A percentile compares a stretch with the other conserved stretches of the same genome.
Evolutionary conservation across 2,329 filamentous ascomycete genomes (phyloP).

Genomic region (Botrytis paeoniae): DNA sequence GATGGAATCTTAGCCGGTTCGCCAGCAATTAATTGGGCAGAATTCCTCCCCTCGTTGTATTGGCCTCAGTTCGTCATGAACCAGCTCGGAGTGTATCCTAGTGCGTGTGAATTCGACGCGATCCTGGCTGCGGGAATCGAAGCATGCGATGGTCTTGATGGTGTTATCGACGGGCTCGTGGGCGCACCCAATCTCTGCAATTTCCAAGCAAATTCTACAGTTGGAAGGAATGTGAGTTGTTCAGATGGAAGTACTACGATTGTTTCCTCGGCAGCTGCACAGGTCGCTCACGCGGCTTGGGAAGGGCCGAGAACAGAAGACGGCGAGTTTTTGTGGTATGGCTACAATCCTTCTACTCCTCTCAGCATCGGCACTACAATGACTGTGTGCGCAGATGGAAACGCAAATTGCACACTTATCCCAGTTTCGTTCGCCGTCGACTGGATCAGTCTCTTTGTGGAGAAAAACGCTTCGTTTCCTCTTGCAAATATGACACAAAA

Average conservation of each 20-base stretch:
- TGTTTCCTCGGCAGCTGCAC: background rate
- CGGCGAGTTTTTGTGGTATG: constrained; percentile 11
- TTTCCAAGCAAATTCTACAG: constrained; percentile 21
- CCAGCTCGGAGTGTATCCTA: background rate
- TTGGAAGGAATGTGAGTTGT: background rate
- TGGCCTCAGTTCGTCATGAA: constrained; percentile 20
- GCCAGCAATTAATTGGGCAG: constrained; percentile 38
- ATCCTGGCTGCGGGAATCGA: constrained; percentile 40
- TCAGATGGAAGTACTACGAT: background rate
- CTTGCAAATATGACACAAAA: too few species aligned
- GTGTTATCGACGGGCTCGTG: constrained; percentile 46
- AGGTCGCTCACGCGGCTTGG: constrained; percentile 4
- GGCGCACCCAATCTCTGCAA: constrained; percentile 40
- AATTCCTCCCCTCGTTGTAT: background rate
- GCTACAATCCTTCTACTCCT: background rate
- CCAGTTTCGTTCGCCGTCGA: constrained; percentile 37
- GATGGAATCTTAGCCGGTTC: constrained; percentile 43
- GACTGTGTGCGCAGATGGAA: background rate
- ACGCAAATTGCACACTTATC: background rate
- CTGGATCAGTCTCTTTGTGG: constrained; percentile 40
- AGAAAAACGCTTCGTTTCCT: constrained; percentile 35
- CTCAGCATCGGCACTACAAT: background rate
- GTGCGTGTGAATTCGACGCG: background rate
- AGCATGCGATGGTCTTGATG: constrained; percentile 51
- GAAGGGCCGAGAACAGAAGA: background rate